Evolutionary conservation across 345 rosid genomes (phyloP), one percentile per base, ranked within the genome.

Genomic region (Moringa oleifera): DNA sequence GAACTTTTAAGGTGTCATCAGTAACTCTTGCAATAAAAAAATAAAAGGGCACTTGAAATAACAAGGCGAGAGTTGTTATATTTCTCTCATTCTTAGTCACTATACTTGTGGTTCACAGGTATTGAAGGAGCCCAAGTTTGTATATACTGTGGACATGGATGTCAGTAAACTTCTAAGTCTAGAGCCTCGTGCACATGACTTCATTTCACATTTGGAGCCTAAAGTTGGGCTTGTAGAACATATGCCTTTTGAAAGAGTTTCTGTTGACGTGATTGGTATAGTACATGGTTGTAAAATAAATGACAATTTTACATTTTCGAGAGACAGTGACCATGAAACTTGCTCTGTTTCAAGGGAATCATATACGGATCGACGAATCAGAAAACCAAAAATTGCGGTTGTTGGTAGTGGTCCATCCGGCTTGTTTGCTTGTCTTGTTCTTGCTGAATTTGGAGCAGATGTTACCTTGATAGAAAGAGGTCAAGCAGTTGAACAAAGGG

Each of bases 381-480:
- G 71, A 63, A 89, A 79, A 63, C 92, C 92, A 23, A 83, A 59
- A 73, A 71, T 93, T 24, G 87, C 84, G 31, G 87, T 93, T 66
- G 96, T 93, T 51, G 98, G 96, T 51, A 78, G 95, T 72, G 98
- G 97, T 53, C 97, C 98, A 0, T 88, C 98, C 24, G 97, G 98
- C 55, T 82, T 90, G 73, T 88, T 93, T 83, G 96, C 97, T 72
- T 70, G 89, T 76, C 89, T 94, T 59, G 95, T 86, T 77, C 95
- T 94, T 6, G 96, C 92, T 0, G 97, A 94, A 78, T 83, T 94
- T 59, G 99, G 97, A 68, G 99, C 89, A 18, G 96, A 88, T 77
- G 92, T 94, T 67, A 88, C 95, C 53, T 76, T 90, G 72, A 75
- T 94, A 17, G 99, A 94, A 72, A 86, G 99, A 76, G 99, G 99